Evolutionary conservation across 257 asterid species (phyloP).

Genomic region (Nemophila menziesii): DNA sequence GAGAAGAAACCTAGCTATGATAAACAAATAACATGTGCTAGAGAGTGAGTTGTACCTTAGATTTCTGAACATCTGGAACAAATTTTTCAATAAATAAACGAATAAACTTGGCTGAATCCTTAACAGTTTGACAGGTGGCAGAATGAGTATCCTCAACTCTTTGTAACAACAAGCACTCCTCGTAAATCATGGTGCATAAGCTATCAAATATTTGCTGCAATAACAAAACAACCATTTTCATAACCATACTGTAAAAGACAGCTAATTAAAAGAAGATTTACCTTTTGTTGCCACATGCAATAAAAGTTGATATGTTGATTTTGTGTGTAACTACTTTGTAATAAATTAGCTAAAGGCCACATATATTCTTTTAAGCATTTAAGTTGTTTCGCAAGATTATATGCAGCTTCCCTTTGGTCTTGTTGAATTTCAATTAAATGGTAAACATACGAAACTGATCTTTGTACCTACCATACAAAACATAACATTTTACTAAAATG

Average conservation of each 20-base stretch:
- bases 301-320: constrained; percentile 41
- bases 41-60: constrained; percentile 58
- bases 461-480: constrained; percentile 41
- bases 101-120: constrained; percentile 34
- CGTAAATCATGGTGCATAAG: constrained; percentile 45
- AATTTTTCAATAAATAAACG: constrained; percentile 30
- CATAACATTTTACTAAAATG: constrained; percentile 2
- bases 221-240: constrained; percentile 5
- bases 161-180: constrained; percentile 50
- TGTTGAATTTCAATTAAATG: constrained; percentile 82
- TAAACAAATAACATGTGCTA: background rate
- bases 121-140: constrained; percentile 46
- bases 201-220: constrained; percentile 76
- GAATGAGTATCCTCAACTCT: constrained; percentile 47
- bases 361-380: constrained; percentile 39
- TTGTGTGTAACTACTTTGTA: constrained; percentile 20
- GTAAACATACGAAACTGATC: constrained; percentile 56
- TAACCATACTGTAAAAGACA: constrained; percentile 1
- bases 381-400: constrained; percentile 45
- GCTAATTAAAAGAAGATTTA: constrained; percentile 7
- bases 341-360: constrained; percentile 57
- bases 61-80: constrained; percentile 46
- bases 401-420: constrained; percentile 75
- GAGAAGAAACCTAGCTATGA: too few relatives aligned
- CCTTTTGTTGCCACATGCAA: constrained; percentile 97